These are phyloP conservation scores for Cyamopsis tetragonoloba DNA, from an alignment of 306 rosid genomes.

Conservation along the genomic window DNA sequence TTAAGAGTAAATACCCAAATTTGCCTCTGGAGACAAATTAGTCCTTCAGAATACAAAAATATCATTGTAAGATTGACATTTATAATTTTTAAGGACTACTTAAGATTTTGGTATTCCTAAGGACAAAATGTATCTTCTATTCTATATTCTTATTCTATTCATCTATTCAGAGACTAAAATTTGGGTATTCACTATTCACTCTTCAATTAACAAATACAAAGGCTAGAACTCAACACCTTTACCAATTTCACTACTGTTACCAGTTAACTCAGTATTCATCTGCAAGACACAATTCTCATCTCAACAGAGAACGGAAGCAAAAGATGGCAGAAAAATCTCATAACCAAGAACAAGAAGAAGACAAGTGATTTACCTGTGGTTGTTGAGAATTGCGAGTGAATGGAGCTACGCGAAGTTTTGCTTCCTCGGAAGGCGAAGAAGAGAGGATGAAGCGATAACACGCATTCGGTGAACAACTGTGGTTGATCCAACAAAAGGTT, in stretches of 20 bases:
- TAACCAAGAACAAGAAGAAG: background rate
- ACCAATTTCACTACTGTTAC: constrained; percentile 28
- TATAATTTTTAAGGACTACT: no score
- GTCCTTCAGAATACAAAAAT: no score
- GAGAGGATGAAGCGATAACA: constrained; percentile 42
- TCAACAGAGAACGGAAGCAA: background rate
- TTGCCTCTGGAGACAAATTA: no score
- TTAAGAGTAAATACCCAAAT: background rate
- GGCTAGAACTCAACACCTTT: constrained; percentile 55
- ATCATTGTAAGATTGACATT: no score
- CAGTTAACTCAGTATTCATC: constrained; percentile 36
- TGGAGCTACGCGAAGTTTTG: constrained; percentile 37
- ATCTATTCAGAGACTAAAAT: no score
- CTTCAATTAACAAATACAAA: no score
- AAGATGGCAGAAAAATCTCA: background rate
- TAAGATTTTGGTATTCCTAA: no score
- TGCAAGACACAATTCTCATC: constrained; percentile 35
- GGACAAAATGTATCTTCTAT: no score
- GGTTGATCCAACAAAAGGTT: constrained; percentile 74
- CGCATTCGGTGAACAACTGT: constrained; percentile 81
- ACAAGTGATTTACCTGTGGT: constrained; percentile 31
- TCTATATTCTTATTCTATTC: no score
- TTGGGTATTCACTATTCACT: no score
- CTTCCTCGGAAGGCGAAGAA: background rate
- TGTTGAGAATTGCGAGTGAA: constrained; percentile 16